Evolutionary conservation across 306 rosid species (phyloP), one percentile per base, ranked within the genome.

Genomic region (Trifolium subterraneum): DNA sequence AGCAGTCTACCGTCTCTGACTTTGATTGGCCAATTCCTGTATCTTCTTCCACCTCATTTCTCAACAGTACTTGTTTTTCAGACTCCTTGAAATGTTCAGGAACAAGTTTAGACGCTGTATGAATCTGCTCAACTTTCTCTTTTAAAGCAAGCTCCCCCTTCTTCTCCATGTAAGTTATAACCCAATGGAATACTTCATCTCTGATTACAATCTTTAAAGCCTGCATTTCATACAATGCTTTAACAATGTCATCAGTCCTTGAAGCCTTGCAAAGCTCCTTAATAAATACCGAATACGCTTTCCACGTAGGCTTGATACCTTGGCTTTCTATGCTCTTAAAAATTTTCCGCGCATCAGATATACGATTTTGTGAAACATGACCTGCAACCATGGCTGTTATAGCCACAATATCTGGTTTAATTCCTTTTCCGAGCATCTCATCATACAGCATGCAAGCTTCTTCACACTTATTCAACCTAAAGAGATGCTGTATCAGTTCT

Each of bases 331-430:
- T 87, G 68, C 81, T 78, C 70, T 70, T 80, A 84, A 93, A 87
- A 80, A 82, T 25, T 48, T 85, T 75, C 91, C 96, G 88, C 15
- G 96, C 97, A 75, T 90, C 88, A 14, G 87, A 73, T 64, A 88
- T 70, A 70, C 31, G 82, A 77, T 88, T 82, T 42, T 86, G 86
- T 15, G 88, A 79, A 70, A 90, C 81, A 20, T 87, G 89, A 51
- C 97, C 98, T 3, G 90, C 92, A 80, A 90, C 97, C 89, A 94
- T 80, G 19, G 97, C 87, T 58, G 93, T 91, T 82, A 88, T 70
- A 6, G 90, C 89, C 78, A 91, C 95, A 20, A 54, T 25, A 82
- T 94, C 96, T 2, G 74, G 86, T 73, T 86, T 79, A 15, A 91
- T 70, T 72, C 90, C 93, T 71, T 73, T 84, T 56, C 83, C 86